Evolutionary conservation across 257 asterid genomes (phyloP), one percentile per base, ranked within the genome.

Genomic region (Solanum microdontum): DNA sequence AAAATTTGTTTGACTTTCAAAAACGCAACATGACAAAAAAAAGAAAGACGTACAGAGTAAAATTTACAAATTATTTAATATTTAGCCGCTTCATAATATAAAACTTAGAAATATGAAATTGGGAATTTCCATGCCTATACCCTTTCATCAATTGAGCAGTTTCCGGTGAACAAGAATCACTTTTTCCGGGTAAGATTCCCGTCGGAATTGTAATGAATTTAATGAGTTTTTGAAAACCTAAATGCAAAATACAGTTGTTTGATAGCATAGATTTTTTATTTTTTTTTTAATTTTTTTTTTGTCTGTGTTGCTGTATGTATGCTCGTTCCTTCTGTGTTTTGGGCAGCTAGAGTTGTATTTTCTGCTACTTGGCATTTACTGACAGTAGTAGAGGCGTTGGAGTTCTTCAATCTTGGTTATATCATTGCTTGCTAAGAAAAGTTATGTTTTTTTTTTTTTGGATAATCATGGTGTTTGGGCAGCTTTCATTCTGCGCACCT

Each of bases 351-450:
- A 40, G n/a, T 70, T 70, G 11, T 32, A 70, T 70, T 70, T 70
- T 70, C 24, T 32, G 0, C 36, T 69, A 14, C 9, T 74, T 74
- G 48, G 82, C 11, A 36, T 74, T 11, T 72, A 32, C 26, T 72
- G 39, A 69, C 10, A 69, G 76, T 36, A 15, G 40, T 75, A 75
- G 33, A 76, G 58, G 58, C 1, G 33, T 76, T 76, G 33, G 43
- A 37, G 83, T 37, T 39, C 55, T 75, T 75, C 83, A 75, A 75
- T 75, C 55, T 37, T 75, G 23, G 33, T 23, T 75, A 11, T 76
- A 12, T n/a, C 37, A 11, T n/a, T 37, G 33, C 6, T 30, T 37
- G 23, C 51, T 12, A 21, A 34, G 24, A 21, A 10, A 19, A 74
- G 30, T 21, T 34, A 19, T 34, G 4, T 34, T 21, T 62, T 62